phyloP scores from a whole-genome alignment of 345 rosid genomes.

The Erysimum cheiranthoides region DNA sequence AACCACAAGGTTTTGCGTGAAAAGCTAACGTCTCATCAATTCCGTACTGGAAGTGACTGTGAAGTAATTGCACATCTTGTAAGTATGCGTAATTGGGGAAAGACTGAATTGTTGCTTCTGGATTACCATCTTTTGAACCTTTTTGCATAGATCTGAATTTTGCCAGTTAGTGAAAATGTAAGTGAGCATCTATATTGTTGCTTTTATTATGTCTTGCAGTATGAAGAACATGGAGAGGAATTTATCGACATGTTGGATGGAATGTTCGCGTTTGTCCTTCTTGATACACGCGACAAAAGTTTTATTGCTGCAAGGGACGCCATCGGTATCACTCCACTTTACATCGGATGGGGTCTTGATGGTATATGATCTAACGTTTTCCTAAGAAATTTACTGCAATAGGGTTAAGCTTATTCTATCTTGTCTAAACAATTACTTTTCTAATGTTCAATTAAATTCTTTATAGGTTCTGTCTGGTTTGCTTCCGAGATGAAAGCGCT shows the following conservation, averaged over 20 bases:
- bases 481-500: conserved; percentile 93
- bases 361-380: conserved; percentile 47
- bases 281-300: conserved; percentile 74
- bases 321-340: conserved; percentile 73
- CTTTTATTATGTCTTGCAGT: conserved; percentile 52
- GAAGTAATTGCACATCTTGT: conserved; percentile 90
- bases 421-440: background rate
- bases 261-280: conserved; percentile 86
- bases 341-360: conserved; percentile 89
- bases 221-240: conserved; percentile 81
- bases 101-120: background rate
- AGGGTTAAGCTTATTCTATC: background rate
- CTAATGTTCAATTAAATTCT: conserved; percentile 4
- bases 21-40: conserved; percentile 61
- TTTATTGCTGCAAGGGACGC: conserved; percentile 84
- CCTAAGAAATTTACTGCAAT: background rate
- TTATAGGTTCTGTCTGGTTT: conserved; percentile 81
- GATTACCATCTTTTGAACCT: background rate
- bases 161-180: background rate
- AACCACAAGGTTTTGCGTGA: conserved; percentile 67
- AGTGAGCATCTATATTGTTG: conserved; percentile 15
- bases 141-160: background rate
- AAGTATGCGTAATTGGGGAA: conserved; percentile 42
- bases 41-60: conserved; percentile 85
- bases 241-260: conserved; percentile 82